Conservation (phyloP, 2,329 filamentous ascomycete genomes). For the Phialophora verrucosa region DNA sequence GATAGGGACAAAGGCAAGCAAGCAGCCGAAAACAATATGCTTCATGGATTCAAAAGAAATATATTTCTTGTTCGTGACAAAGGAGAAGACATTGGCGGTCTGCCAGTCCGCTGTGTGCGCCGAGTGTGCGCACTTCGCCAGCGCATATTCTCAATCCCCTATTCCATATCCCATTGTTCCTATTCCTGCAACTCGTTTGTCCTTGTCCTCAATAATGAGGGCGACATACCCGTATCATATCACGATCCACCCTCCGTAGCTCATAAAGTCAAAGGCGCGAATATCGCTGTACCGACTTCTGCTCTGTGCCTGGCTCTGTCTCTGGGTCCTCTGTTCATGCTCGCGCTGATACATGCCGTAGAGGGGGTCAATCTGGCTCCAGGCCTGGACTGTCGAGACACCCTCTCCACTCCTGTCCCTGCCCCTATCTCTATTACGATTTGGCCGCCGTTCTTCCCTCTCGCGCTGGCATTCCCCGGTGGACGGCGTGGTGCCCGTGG, state of each 20-base stretch:
- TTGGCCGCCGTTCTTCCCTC: background rate
- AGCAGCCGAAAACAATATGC: background rate
- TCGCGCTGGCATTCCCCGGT: conserved; percentile 1
- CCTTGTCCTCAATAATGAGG: background rate
- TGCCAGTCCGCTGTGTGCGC: background rate
- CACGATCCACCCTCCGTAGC: conserved; percentile 10
- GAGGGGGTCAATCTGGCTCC: conserved; percentile 3
- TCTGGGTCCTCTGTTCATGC: background rate
- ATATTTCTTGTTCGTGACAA: background rate
- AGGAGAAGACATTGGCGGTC: background rate
- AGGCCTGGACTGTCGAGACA: background rate
- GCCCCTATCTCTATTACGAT: background rate
- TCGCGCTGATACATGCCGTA: conserved; percentile 5
- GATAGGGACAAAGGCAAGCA: background rate
- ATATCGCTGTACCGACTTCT: background rate
- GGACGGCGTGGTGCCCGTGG: conserved; percentile 4
- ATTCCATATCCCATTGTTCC: background rate
- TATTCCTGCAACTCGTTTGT: background rate
- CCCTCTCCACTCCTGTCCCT: background rate
- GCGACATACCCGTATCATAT: background rate
- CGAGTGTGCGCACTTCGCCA: background rate
- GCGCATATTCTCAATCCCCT: background rate
- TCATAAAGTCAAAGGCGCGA: conserved; percentile 10
- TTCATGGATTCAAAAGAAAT: background rate
- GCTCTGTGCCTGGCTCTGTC: background rate